Conservation (phyloP, 2,329 filamentous ascomycete species). For the Diaporthe longicolla region DNA sequence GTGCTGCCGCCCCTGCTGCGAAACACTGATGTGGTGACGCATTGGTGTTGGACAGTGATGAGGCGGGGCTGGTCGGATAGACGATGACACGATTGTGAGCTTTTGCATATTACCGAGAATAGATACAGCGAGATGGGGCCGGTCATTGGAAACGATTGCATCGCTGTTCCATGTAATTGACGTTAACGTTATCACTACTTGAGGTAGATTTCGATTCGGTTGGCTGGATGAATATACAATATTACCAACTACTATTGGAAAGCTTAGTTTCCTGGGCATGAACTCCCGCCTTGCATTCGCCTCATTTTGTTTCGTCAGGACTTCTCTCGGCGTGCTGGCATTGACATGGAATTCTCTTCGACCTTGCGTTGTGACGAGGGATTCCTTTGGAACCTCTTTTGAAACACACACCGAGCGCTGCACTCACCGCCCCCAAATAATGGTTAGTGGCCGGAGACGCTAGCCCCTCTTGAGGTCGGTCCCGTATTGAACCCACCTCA, state of each 20-base stretch:
- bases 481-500: constrained; percentile 17
- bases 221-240: constrained; percentile 21
- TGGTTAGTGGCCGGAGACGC: constrained; percentile 3
- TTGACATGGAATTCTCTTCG: background rate
- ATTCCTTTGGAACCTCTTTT: constrained; percentile 11
- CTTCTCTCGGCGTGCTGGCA: constrained; percentile 23
- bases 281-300: background rate
- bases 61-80: background rate
- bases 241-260: constrained; percentile 25
- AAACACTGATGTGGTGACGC: constrained; percentile 16
- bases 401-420: constrained; percentile 26
- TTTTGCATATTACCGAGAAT: constrained; percentile 28
- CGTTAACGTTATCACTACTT: constrained; percentile 8
- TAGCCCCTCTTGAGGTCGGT: constrained; percentile 20
- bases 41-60: background rate
- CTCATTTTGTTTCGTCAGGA: constrained; percentile 5
- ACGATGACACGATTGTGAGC: constrained; percentile 16
- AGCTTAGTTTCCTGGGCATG: background rate
- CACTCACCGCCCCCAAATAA: background rate
- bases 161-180: constrained; percentile 32
- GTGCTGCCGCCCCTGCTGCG: background rate
- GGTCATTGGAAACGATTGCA: background rate
- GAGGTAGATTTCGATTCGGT: constrained; percentile 31
- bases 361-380: background rate
- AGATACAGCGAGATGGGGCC: constrained; percentile 21